Conservation (phyloP, 495 filamentous ascomycete genomes). For the Aspergillus funiculosus region DNA sequence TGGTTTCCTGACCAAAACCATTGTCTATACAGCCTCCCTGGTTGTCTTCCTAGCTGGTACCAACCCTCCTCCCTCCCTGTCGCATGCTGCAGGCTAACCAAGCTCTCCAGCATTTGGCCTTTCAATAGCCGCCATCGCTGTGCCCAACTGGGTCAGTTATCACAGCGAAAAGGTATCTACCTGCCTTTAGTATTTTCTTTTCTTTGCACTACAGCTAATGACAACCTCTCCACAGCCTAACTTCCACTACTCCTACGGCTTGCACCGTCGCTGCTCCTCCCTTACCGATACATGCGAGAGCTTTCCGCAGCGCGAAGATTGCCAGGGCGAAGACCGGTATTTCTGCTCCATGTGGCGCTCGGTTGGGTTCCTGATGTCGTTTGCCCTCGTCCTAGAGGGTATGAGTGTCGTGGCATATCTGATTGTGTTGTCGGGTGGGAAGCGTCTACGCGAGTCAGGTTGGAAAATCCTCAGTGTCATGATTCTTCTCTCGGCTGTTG, state of each 20-base stretch:
- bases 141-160: constrained; percentile 78
- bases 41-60: constrained; percentile 56
- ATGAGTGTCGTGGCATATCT: constrained; percentile 68
- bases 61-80: constrained; percentile 2
- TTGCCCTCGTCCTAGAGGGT: constrained; percentile 69
- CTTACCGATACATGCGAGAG: constrained; percentile 49
- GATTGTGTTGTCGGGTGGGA: constrained; percentile 69
- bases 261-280: constrained; percentile 75
- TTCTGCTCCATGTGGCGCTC: constrained; percentile 93
- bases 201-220: no score
- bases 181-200: neutral
- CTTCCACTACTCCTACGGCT: constrained; percentile 65
- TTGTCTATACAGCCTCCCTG: constrained; percentile 54
- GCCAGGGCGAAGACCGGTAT: constrained; percentile 60
- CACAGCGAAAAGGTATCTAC: constrained; percentile 51
- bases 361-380: constrained; percentile 79
- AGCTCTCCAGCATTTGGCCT: constrained; percentile 59
- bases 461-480: constrained; percentile 69
- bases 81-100: constrained; percentile 3
- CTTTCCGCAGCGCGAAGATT: constrained; percentile 61
- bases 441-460: constrained; percentile 64
- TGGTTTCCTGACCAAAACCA: constrained; percentile 44
- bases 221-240: constrained; percentile 23
- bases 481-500: constrained; percentile 52
- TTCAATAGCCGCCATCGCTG: constrained; percentile 66